Evolutionary conservation across 345 rosid genomes (phyloP), one percentile per base, ranked within the genome.

Genomic region (Lenwebbia sp.): DNA sequence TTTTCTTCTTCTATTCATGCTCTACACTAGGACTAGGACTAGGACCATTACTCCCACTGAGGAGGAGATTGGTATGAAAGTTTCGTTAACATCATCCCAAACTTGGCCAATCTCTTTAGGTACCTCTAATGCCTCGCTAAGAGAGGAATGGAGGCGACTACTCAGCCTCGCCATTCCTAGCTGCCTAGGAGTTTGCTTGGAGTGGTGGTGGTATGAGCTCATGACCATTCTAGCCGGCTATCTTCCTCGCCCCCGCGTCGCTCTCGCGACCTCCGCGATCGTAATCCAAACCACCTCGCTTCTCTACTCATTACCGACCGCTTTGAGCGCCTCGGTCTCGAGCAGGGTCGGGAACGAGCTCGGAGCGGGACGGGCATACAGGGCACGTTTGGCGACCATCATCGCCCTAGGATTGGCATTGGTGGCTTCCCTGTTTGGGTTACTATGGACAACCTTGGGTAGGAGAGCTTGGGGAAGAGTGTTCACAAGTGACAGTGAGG

Each of bases 201-300:
- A 97, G 87, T 97, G 99, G 99, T 97, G 99, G 99, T 97, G 99
- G 99, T 97, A 96, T 37, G 98, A 97, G 86, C 88, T 97, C 89
- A 96, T 97, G 99, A 96, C 98, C 13, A 91, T 97, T n/a, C 90
- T 91, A 10, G 92, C 98, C 0, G 99, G 99, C 3, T 95, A 93
- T 78, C 91, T 97, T 41, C 86, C 86, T 2, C 90, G 89, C 13
- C 98, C 98, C 13, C 89, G 52, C 3, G 94, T 92, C 3, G 91
- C 97, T 1, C 87, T 97, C 0, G 98, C 98, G 0, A 89, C 97
- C 1, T 91, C 98, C 1, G 96, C 98, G 0, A 93, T 97, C 10
- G 93, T 96, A 28, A 96, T 96, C 19, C 99, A 96, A 82, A 96
- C 99, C 1, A 96, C 98, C 0, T 95, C 98, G 0, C 92, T 96